Base-by-base conservation (phyloP, 2,329 filamentous ascomycete genomes). In the Fusarium circinatum region DNA sequence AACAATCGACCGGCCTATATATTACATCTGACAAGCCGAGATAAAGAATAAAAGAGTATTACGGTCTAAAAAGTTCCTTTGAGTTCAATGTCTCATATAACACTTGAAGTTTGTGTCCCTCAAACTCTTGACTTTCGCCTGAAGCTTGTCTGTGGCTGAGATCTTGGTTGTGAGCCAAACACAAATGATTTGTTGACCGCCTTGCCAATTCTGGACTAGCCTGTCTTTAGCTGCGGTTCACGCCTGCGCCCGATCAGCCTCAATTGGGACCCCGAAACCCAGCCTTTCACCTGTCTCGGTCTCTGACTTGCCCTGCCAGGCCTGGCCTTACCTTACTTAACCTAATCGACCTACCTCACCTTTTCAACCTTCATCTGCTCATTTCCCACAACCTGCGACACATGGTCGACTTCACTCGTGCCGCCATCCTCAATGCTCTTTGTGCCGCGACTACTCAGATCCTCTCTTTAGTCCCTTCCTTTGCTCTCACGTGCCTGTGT, bases 221-320 rank as follows among this genome's bases (percentile, higher is more conserved):
- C 54, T 34, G 28, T 47, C 42, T 8, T 36, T 65, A 57, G 55
- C 63, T 69, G 57, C 65, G 51, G 72, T 76, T 65, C 62, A 63
- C 58, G 59, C 68, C 64, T 70, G 68, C 65, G 75, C 76, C 73
- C 63, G 67, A 76, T 77, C 76, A 78, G 76, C 76, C 76, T 78
- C 76, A 78, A 78, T 75, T 67, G 56, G 60, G 63, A 63, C 69
- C 69, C 70, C 63, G 70, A 74, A 52, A 63, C 65, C 74, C 74
- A 78, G 74, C 73, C 76, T 77, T 76, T 54, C 59, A n/a, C 51
- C 51, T 48, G 45, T 30, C 45, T 48, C 20, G 45, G 26, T 28
- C n/a, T 54, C 51, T 55, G 32, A 41, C 24, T 55, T 55, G 51
- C 51, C 24, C 34, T 28, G 30, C n/a, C n/a, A 24, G 48, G 48